Base-by-base conservation (phyloP, 345 rosid genomes). In the Populus alba region DNA sequence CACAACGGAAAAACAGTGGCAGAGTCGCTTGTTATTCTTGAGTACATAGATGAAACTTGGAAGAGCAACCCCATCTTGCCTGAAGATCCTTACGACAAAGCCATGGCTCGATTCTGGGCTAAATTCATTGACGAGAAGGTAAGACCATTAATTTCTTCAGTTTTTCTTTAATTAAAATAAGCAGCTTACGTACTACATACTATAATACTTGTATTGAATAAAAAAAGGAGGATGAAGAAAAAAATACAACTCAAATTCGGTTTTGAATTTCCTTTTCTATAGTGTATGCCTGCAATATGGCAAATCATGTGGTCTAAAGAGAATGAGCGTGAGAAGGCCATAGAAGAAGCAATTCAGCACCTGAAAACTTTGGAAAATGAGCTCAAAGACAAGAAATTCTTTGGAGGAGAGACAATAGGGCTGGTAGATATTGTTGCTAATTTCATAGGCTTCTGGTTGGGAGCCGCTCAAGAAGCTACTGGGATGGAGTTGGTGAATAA, bases 321-420 rank as follows among this genome's bases (percentile, higher is more conserved):
- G 27, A 71, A 66, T 3, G 87, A 86, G 59, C 61, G 86, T 55
- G 89, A 81, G 53, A 83, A 80, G 43, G 68, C 70, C 20, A 16
- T 63, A 12, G 80, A 83, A 83, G 93, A 89, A 79, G 89, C 88
- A 9, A 5, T 5, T 4, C 83, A 81, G 22, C 37, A 78, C 80
- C 82, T 90, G 53, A 84, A 76, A 79, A 31, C 18, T 6, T 85
- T 92, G 0, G 97, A 89, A 78, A 81, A 83, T 41, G 90, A 90
- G 81, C 89, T 90, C 33, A 81, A 72, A 39, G 83, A 84, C 43
- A 89, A 85, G 78, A 88, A 3, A 70, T 88, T 87, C 84, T 88
- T 92, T 7, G 94, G 97, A 63, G 91, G 92, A 57, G 91, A 92
- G 16, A 86, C 37, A 8, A 82, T 89, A 38, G 94, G 93, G 13